Percentiles rank a stretch among this genome's conserved stretches.
Evolutionary conservation across 306 rosid genomes (phyloP).

Genomic region (Prunus mira): DNA sequence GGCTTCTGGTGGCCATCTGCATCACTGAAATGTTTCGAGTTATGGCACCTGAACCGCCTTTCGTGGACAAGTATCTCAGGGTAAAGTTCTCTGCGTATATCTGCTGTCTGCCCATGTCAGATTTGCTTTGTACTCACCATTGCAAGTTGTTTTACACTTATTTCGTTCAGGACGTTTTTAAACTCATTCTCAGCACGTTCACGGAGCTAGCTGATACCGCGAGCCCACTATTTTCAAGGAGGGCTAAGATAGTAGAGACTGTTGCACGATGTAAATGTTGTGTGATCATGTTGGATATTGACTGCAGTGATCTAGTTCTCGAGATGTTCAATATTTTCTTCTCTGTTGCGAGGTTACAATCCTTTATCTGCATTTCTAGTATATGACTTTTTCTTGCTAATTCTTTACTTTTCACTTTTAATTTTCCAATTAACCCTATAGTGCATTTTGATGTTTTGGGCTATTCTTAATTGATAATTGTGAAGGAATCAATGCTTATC

Average conservation of each 20-base stretch:
- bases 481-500: background rate
- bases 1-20: constrained; percentile 74
- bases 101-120: background rate
- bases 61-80: constrained; percentile 62
- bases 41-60: constrained; percentile 85
- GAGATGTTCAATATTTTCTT: constrained; percentile 76
- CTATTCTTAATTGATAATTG: background rate
- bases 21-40: constrained; percentile 66
- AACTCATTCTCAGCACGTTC: constrained; percentile 60
- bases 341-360: constrained; percentile 69
- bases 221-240: constrained; percentile 60
- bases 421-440: no score
- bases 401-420: background rate
- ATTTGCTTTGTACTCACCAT: constrained; percentile 10
- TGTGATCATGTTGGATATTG: constrained; percentile 82
- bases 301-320: constrained; percentile 58
- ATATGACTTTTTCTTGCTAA: background rate
- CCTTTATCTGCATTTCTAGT: background rate
- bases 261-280: constrained; percentile 72
- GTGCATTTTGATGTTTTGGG: background rate
- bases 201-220: constrained; percentile 66
- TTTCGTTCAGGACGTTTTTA: constrained; percentile 56
- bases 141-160: background rate
- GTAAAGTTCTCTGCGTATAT: constrained; percentile 32
- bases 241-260: constrained; percentile 80